Evolutionary conservation across 169 alveolate species (phyloP).

Genomic region (Eimeria sp.): DNA sequence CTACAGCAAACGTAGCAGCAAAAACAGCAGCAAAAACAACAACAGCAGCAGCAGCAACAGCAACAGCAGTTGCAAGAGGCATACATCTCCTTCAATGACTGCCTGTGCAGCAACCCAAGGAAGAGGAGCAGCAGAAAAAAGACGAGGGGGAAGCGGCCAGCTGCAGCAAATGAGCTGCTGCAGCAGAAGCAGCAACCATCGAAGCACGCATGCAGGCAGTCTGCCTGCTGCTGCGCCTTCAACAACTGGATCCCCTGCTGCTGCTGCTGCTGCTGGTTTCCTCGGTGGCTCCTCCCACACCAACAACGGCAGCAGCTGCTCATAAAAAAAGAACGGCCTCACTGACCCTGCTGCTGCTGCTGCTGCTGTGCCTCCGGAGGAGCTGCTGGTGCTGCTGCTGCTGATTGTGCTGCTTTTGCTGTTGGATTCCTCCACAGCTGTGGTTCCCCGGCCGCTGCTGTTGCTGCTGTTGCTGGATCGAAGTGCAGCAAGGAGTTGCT

Average conservation of each 20-base stretch:
- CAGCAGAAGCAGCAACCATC: slow-evolving; percentile 60
- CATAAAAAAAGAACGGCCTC: slow-evolving; percentile 35
- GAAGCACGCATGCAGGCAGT: slow-evolving; percentile 2
- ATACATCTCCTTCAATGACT: slow-evolving; percentile 26
- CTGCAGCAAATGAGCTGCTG: slow-evolving; percentile 70
- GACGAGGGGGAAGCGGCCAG: slow-evolving; percentile 63
- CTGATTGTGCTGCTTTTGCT: neutral
- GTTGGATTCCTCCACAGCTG: no score
- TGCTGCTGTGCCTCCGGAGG: slow-evolving; percentile 3
- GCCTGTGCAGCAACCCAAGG: slow-evolving; percentile 73
- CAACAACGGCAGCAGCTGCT: slow-evolving; percentile 42
- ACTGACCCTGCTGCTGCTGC: neutral
- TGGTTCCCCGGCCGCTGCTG: neutral
- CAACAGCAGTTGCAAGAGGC: neutral
- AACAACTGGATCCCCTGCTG: neutral
- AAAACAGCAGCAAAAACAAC: neutral
- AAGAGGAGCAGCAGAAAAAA: slow-evolving; percentile 37
- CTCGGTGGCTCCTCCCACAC: neutral
- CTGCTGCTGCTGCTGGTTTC: neutral
- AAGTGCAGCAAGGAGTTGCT: slow-evolving; percentile 43
- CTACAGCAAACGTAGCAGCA: neutral
- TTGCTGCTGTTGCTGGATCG: slow-evolving; percentile 29
- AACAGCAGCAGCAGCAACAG: slow-evolving; percentile 12
- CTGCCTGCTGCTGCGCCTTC: neutral
- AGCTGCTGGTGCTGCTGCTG: slow-evolving; percentile 48